These are phyloP conservation scores for Phytophthora crassamura DNA, from an alignment of 352 stramenopile genomes.

Conservation along the genomic window DNA sequence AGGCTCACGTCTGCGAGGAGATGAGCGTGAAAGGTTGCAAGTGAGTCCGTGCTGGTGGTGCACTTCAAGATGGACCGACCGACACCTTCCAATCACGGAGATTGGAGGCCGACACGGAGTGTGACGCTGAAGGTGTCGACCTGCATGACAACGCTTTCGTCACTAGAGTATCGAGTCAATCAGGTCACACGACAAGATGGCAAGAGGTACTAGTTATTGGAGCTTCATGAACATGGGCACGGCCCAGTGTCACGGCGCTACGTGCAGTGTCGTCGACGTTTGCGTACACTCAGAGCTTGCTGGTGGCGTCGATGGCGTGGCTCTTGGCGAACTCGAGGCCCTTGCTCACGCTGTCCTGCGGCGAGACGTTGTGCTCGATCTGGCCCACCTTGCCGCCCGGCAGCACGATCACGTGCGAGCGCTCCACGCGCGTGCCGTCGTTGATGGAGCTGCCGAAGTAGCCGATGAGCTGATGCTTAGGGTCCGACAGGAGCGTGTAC, in stretches of 20 bases:
- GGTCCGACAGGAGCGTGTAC: slow-evolving; percentile 86
- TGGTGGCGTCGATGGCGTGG: slow-evolving; percentile 30
- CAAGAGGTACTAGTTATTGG: slow-evolving; percentile 28
- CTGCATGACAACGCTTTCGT: slow-evolving; percentile 20
- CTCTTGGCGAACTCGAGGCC: slow-evolving; percentile 70
- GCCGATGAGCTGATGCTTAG: slow-evolving; percentile 75
- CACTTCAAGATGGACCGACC: slow-evolving; percentile 29
- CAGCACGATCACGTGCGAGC: slow-evolving; percentile 87
- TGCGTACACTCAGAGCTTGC: slow-evolving; percentile 47
- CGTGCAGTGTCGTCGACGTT: slow-evolving; percentile 7
- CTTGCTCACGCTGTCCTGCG: slow-evolving; percentile 85
- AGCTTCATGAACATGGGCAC: slow-evolving; percentile 28
- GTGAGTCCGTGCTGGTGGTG: slow-evolving; percentile 13
- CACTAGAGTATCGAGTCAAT: not conserved
- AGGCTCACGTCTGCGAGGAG: too few relatives aligned
- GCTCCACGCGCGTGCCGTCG: slow-evolving; percentile 66
- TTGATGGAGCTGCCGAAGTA: slow-evolving; percentile 82
- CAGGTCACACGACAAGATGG: slow-evolving; percentile 11
- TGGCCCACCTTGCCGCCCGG: slow-evolving; percentile 78
- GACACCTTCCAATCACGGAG: slow-evolving; percentile 24
- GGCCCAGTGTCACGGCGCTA: slow-evolving; percentile 3
- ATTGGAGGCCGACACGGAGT: too few relatives aligned
- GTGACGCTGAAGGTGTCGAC: too few relatives aligned
- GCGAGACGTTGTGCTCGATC: slow-evolving; percentile 74
- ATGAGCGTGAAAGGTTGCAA: slow-evolving; percentile 33